Evolutionary conservation across 1,139 yeast species (phyloP), one percentile per base, ranked within the genome.

Genomic region (Kluyveromyces sp.): DNA sequence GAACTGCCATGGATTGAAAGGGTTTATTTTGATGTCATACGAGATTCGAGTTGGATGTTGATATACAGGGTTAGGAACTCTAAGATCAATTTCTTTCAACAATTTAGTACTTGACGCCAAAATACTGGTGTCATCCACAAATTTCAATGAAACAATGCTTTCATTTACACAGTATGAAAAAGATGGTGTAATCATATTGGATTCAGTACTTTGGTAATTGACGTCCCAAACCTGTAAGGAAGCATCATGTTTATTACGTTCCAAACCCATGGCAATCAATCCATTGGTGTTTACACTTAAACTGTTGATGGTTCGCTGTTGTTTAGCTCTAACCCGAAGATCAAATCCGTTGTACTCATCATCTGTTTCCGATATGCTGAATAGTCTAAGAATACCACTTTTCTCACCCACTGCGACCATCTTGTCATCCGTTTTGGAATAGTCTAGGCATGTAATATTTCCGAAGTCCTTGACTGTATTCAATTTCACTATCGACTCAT

Each of bases 201-300:
- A 55, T 27, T 53, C 59, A 21, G 57, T 54, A 45, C 56, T 63
- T 42, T 78, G 77, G 51, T 78, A 81, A 47, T 77, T 79, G n/a
- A 86, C 71, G 59, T 87, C 87, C 92, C 95, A 89, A 8, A 90
- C 72, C 55, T 84, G 85, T 43, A 90, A 67, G 29, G 94, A 81
- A 49, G 79, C 77, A 58, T 87, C 96, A 54, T 81, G 87, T 46
- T 92, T 72, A 6, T 85, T 83, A 55, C 87, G 80, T 53, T 89
- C 97, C 51, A 83, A 74, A 0, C 95, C 96, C 29, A 83, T 79
- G 0, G 89, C 96, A 4, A 89, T 68, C 38, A 84, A 64, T 1
- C 83, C 85, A 37, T 72, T 70, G 28, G 73, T 69, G 60, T 79
- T 85, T 65, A 89, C 84, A 2, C 90, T 75, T 2, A 89, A 63